These are phyloP conservation scores for Clonostachys rosea DNA, from an alignment of 2,329 filamentous ascomycete species.

Conservation along the genomic window DNA sequence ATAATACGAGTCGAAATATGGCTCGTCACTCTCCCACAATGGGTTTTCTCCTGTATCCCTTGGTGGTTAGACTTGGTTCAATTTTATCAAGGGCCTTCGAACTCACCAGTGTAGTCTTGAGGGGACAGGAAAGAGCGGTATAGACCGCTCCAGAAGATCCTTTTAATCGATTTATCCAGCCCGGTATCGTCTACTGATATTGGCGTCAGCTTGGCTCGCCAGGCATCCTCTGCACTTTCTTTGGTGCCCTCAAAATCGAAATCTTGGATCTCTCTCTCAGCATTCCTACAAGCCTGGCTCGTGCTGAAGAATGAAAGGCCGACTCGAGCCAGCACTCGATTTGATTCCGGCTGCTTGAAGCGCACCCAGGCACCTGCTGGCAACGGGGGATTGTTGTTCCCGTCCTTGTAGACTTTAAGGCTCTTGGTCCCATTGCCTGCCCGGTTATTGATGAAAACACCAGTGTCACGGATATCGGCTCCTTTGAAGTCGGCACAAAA, in stretches of 20 bases:
- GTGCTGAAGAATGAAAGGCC: slow-evolving; percentile 68
- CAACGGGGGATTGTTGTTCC: slow-evolving; percentile 9
- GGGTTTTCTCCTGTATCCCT: slow-evolving; percentile 66
- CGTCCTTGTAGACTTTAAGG: slow-evolving; percentile 21
- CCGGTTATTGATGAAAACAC: slow-evolving; percentile 51
- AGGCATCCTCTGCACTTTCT: slow-evolving; percentile 49
- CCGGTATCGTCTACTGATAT: slow-evolving; percentile 50
- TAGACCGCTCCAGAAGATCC: slow-evolving; percentile 66
- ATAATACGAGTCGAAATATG: slow-evolving; percentile 67
- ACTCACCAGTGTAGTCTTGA: slow-evolving; percentile 60
- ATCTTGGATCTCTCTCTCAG: slow-evolving; percentile 62
- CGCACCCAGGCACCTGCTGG: slow-evolving; percentile 57
- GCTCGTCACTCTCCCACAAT: slow-evolving; percentile 64
- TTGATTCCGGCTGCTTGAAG: slow-evolving; percentile 37
- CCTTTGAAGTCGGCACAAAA: slow-evolving; percentile 58
- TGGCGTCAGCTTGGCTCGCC: slow-evolving; percentile 58
- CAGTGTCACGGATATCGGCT: slow-evolving; percentile 46
- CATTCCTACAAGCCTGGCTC: slow-evolving; percentile 64
- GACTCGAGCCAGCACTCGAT: slow-evolving; percentile 58
- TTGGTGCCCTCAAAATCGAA: slow-evolving; percentile 59
- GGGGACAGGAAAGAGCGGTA: slow-evolving; percentile 67
- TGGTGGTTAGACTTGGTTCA: no score
- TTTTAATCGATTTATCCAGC: slow-evolving; percentile 52
- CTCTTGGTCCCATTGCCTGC: slow-evolving; percentile 37
- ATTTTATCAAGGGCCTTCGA: background rate